phyloP scores from a whole-genome alignment of 805 yeast species.

The Spathaspora sp. region DNA sequence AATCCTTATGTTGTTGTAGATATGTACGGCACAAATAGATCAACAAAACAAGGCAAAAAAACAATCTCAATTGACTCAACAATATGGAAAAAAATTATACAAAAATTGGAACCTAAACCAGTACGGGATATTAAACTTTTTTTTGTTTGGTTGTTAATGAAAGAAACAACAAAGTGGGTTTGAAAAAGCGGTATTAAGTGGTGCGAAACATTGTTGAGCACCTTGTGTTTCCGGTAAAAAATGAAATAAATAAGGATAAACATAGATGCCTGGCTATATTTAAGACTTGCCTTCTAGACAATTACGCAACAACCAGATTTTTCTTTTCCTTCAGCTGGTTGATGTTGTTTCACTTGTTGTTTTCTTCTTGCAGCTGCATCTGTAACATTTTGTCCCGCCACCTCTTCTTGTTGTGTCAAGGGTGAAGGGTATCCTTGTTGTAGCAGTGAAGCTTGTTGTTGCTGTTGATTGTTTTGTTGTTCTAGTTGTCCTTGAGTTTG shows the following conservation, averaged over 20 bases:
- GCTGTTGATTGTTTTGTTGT: background rate
- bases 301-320: constrained; percentile 36
- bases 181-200: too few relatives aligned
- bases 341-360: constrained; percentile 6
- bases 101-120: too few relatives aligned
- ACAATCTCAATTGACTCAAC: too few relatives aligned
- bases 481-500: background rate
- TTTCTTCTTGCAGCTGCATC: constrained; percentile 7
- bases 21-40: too few relatives aligned
- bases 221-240: background rate
- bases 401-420: constrained; percentile 2
- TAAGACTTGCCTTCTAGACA: constrained; percentile 14
- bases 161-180: too few relatives aligned
- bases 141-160: too few relatives aligned
- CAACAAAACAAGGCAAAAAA: too few relatives aligned
- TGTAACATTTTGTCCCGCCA: constrained; percentile 1
- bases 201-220: background rate
- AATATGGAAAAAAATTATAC: too few relatives aligned
- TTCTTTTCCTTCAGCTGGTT: constrained; percentile 17
- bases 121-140: too few relatives aligned
- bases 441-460: background rate
- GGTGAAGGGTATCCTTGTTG: constrained; percentile 1
- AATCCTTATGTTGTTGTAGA: too few relatives aligned
- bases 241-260: background rate
- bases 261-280: background rate